Evolutionary conservation across 1,284 basidiomycete genomes (phyloP).

Genomic region (Cerrena zonata): DNA sequence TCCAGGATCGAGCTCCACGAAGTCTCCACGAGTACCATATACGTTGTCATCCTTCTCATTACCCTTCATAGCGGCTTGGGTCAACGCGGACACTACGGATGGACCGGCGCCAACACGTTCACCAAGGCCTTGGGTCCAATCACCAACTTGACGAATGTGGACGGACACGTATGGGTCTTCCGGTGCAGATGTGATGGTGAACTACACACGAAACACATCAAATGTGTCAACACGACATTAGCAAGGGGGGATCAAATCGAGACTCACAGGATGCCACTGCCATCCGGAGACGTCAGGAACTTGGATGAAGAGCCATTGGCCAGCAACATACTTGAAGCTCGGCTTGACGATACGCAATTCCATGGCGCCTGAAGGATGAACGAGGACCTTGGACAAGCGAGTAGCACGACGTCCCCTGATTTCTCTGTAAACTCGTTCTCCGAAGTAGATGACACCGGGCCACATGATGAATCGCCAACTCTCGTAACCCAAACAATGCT

Average conservation of each 20-base stretch:
- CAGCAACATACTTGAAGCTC: constrained; percentile 82
- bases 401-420: constrained; percentile 72
- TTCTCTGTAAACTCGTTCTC: constrained; percentile 76
- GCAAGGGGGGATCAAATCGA: not conserved
- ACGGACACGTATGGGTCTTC: constrained; percentile 85
- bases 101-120: constrained; percentile 78
- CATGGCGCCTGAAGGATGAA: constrained; percentile 82
- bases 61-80: constrained; percentile 68
- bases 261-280: constrained; percentile 84
- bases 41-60: constrained; percentile 50
- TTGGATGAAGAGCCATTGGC: constrained; percentile 87
- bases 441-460: constrained; percentile 81
- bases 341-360: constrained; percentile 84
- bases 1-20: constrained; percentile 65
- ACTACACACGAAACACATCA: constrained; percentile 38
- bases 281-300: constrained; percentile 76
- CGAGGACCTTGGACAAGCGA: constrained; percentile 70
- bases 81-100: constrained; percentile 67
- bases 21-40: constrained; percentile 58
- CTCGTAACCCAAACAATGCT: constrained; percentile 79
- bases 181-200: constrained; percentile 88
- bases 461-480: constrained; percentile 85
- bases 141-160: constrained; percentile 86
- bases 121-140: constrained; percentile 78
- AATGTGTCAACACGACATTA: not conserved